phyloP scores from a whole-genome alignment of 2,329 filamentous ascomycete genomes.

The Beauveria brongniartii region DNA sequence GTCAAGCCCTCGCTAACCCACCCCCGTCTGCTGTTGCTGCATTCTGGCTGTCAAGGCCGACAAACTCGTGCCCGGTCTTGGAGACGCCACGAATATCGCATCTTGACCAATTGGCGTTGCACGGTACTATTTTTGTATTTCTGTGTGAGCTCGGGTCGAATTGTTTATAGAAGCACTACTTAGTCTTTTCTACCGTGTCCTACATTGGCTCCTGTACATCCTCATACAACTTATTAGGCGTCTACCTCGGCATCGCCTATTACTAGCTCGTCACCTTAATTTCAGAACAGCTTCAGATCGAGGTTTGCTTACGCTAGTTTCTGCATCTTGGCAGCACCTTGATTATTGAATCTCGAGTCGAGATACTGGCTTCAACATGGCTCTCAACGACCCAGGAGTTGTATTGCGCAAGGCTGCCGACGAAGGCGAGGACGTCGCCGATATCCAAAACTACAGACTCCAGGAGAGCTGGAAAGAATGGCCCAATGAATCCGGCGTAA shows the following conservation, averaged over 20 bases:
- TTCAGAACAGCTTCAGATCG: background rate
- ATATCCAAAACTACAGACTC: constrained; percentile 1
- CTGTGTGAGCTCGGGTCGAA: background rate
- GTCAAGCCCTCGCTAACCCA: background rate
- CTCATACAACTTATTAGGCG: background rate
- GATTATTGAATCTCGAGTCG: background rate
- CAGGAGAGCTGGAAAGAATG: constrained; percentile 22
- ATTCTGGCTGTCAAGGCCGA: background rate
- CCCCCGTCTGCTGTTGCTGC: background rate
- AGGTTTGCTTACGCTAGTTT: background rate
- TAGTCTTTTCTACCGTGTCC: background rate
- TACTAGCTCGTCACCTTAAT: background rate
- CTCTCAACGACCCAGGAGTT: background rate
- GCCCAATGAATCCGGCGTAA: constrained; percentile 31
- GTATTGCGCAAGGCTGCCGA: background rate
- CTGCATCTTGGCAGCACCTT: background rate
- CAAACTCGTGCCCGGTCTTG: background rate
- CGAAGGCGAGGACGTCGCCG: constrained; percentile 4
- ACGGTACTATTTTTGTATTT: background rate
- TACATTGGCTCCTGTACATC: background rate
- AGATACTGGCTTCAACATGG: background rate
- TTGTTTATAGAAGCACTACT: background rate
- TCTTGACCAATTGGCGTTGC: background rate
- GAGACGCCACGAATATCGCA: background rate
- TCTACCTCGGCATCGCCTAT: constrained; percentile 1